A percentile compares a stretch with the other conserved stretches of the same genome.
These are phyloP conservation scores for Hondaea fermentalgiana DNA, from an alignment of 108 stramenopile genomes.

Conservation along the genomic window DNA sequence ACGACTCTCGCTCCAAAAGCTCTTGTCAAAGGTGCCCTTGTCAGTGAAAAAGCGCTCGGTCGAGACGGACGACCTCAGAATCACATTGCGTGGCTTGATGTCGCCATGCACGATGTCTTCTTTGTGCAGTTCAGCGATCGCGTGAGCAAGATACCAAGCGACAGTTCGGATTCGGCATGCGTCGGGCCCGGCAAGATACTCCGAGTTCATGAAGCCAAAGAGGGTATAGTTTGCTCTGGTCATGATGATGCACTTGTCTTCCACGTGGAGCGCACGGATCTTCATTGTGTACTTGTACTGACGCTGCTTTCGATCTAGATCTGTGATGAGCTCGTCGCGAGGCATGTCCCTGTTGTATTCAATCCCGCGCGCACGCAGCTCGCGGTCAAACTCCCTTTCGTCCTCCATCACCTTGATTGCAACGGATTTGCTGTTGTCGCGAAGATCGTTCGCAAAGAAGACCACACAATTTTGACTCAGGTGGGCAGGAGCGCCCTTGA, in stretches of 20 bases:
- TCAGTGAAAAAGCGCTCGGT: not conserved
- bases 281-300: not conserved
- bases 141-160: not conserved
- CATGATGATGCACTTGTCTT: not conserved
- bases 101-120: not conserved
- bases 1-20: no score
- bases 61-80: not conserved
- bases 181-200: not conserved
- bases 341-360: no score
- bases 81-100: not conserved
- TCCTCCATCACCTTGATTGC: slow-evolving; percentile 6
- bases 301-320: not conserved
- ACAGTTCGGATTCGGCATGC: no score
- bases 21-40: no score
- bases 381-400: not conserved
- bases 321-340: no score
- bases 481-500: not conserved
- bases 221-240: not conserved
- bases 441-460: not conserved
- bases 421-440: not conserved
- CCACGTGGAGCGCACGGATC: not conserved
- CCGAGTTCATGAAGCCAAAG: not conserved
- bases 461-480: not conserved
- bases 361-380: not conserved
- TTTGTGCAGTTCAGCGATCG: not conserved